Evolutionary conservation across 495 filamentous ascomycete genomes (phyloP), one percentile per base, ranked within the genome.

Genomic region (Penicillium lagena): DNA sequence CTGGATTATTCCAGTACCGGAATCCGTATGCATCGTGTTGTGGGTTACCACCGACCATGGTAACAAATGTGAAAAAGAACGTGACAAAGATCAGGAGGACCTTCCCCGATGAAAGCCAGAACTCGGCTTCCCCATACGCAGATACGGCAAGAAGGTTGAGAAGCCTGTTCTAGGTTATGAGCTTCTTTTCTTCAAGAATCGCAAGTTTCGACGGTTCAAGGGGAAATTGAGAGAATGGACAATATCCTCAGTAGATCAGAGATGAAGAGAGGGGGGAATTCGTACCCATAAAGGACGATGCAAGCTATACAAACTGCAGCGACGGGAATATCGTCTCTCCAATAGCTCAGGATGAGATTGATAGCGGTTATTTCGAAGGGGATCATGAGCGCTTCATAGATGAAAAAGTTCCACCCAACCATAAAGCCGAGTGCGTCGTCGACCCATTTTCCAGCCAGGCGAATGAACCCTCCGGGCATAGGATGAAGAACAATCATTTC

Each of bases 21-120:
- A 90, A 91, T 7, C 86, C 86, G 52, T 83, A 89, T 7, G 75
- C 73, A 52, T 87, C 83, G 43, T 74, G 55, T 1, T 77, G 58
- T 0, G 86, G 85, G 51, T 88, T 87, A 14, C 83, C 85, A 17
- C 84, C 85, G 11, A 87, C 70, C 79, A 89, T 87, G 12, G 79
- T 82, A 49, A 60, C 27, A 8, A 62, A 60, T 4, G 56, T 59
- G 37, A 54, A 62, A 14, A 37, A 29, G 33, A 62, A 53, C 2
- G 87, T 67, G 12, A 74, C 78, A 43, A 81, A 58, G 49, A 87
- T 85, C 12, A 89, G 74, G 7, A 89, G 45, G 7, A 87, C 68
- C 59, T 89, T 88, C 43, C 80, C 81, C 8, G 75, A 62, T 4
- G 82, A 72, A 11, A 87, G 72, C 77, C 81, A 87, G 57, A 86